A percentile compares a stretch with the other conserved stretches of the same genome.
phyloP scores from a whole-genome alignment of 2,329 filamentous ascomycete genomes.

The Alternaria burnsii region DNA sequence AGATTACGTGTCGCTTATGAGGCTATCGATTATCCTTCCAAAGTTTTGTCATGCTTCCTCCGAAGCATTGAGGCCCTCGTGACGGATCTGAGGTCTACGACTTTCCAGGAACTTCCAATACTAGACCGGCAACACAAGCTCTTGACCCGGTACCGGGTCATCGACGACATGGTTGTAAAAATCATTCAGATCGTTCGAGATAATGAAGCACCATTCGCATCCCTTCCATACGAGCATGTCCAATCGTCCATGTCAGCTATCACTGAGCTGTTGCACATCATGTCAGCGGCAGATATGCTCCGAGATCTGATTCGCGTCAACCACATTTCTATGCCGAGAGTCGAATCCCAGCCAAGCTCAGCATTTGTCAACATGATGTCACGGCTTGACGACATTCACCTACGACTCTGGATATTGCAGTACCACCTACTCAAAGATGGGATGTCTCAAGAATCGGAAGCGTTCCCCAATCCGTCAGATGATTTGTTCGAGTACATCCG shows the following conservation, averaged over 20 bases:
- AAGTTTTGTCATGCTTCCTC: conserved; percentile 86
- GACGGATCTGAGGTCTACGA: conserved; percentile 69
- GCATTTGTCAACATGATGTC: conserved; percentile 62
- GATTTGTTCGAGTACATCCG: conserved; percentile 82
- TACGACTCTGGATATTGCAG: conserved; percentile 86
- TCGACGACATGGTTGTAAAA: conserved; percentile 79
- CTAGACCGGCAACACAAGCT: conserved; percentile 75
- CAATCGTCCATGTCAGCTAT: conserved; percentile 76
- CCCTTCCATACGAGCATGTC: conserved; percentile 81
- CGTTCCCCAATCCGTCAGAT: conserved; percentile 72
- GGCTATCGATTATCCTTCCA: conserved; percentile 83
- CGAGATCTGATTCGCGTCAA: conserved; percentile 88
- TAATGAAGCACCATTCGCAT: conserved; percentile 77
- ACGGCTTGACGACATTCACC: conserved; percentile 84
- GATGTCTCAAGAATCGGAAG: conserved; percentile 69
- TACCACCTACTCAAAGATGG: conserved; percentile 82
- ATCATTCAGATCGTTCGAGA: conserved; percentile 72
- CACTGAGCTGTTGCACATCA: conserved; percentile 73
- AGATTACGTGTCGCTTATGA: conserved; percentile 89
- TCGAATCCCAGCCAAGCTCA: conserved; percentile 59
- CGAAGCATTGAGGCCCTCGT: conserved; percentile 86
- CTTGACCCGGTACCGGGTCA: conserved; percentile 77
- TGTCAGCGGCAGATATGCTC: conserved; percentile 81
- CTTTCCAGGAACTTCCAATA: conserved; percentile 63
- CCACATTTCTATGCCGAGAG: conserved; percentile 68